These are phyloP conservation scores for Kappamyces sp. DNA, from an alignment of 192 early-diverging fungal genomes.

Conservation along the genomic window DNA sequence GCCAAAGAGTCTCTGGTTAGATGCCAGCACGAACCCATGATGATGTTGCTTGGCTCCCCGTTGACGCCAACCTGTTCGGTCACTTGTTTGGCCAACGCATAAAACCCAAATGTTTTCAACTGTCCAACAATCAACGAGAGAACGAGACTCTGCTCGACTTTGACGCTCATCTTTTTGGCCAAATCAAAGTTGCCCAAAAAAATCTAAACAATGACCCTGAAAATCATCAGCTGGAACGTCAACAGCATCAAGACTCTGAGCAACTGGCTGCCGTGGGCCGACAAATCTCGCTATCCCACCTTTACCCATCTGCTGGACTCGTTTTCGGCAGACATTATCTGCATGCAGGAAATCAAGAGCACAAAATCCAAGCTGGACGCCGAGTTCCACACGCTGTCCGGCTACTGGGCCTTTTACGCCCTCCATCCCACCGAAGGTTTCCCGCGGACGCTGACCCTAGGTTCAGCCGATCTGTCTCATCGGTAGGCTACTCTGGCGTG, in stretches of 20 bases:
- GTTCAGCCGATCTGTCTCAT: not conserved
- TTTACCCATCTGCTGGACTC: conserved; percentile 32
- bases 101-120: conserved; percentile 51
- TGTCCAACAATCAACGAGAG: conserved; percentile 41
- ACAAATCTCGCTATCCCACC: conserved; percentile 16
- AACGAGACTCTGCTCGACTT: not conserved
- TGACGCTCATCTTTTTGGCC: no score
- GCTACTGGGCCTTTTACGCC: conserved; percentile 69
- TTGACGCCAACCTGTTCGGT: conserved; percentile 31
- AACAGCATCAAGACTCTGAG: conserved; percentile 24
- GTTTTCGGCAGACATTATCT: conserved; percentile 53
- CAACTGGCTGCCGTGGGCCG: conserved; percentile 25
- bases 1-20: no score
- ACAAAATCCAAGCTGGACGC: conserved; percentile 47
- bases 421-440: conserved; percentile 43
- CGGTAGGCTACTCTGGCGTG: conserved; percentile 62
- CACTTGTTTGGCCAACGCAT: conserved; percentile 56
- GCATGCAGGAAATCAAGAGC: conserved; percentile 76
- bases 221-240: conserved; percentile 40
- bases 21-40: not conserved
- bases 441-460: not conserved
- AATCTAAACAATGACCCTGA: conserved; percentile 9
- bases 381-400: conserved; percentile 55
- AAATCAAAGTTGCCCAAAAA: no score
- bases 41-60: conserved; percentile 18